Conservation (phyloP, 1,284 basidiomycete genomes). For the Apiotrichum montevideense region DNA sequence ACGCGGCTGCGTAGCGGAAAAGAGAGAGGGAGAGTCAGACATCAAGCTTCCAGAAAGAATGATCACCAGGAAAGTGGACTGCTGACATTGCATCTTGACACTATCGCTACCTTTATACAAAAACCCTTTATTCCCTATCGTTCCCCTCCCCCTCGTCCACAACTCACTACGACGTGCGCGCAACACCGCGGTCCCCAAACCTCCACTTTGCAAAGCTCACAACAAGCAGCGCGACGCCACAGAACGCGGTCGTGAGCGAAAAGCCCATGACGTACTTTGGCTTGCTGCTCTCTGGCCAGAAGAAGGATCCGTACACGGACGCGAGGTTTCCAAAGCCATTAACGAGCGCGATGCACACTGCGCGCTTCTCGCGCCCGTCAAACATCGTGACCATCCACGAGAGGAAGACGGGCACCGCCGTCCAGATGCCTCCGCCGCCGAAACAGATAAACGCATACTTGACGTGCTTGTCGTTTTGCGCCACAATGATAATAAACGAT, state of each 20-base stretch:
- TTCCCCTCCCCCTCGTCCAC: too few relatives aligned
- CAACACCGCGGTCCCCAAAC: constrained; percentile 37
- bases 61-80: too few relatives aligned
- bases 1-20: too few relatives aligned
- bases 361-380: constrained; percentile 42
- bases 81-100: too few relatives aligned
- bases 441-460: constrained; percentile 46
- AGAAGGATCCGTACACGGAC: constrained; percentile 43
- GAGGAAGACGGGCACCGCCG: constrained; percentile 40
- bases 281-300: constrained; percentile 37
- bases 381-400: constrained; percentile 45
- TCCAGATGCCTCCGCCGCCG: constrained; percentile 44
- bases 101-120: too few relatives aligned
- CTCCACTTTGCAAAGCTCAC: constrained; percentile 23
- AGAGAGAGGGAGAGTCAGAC: too few relatives aligned
- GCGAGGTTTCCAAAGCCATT: constrained; percentile 42
- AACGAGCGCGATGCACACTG: constrained; percentile 41
- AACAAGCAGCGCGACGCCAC: constrained; percentile 27
- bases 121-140: too few relatives aligned
- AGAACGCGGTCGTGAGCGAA: constrained; percentile 34
- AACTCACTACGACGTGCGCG: constrained; percentile 6
- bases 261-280: constrained; percentile 43
- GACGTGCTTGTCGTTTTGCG: constrained; percentile 30
- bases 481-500: constrained; percentile 39
- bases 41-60: too few relatives aligned